Conservation (phyloP, 1,284 basidiomycete species). For the Trichosporon sp. region DNA sequence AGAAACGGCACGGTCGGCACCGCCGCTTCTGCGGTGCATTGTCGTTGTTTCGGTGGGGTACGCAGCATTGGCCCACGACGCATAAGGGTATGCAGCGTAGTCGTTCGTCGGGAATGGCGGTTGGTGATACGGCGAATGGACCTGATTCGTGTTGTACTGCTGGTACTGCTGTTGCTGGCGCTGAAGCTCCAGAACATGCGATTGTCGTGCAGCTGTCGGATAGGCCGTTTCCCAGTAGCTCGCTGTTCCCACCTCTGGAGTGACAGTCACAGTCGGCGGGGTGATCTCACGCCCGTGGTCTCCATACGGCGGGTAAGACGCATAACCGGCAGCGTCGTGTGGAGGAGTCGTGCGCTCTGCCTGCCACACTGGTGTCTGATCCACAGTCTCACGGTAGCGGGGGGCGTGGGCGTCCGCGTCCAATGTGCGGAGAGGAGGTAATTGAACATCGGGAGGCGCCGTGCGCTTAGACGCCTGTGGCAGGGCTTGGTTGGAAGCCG, state of each 20-base stretch:
- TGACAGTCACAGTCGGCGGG: background rate
- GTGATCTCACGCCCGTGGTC: background rate
- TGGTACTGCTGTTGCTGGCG: background rate
- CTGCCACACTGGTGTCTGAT: background rate
- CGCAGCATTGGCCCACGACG: background rate
- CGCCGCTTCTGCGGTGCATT: background rate
- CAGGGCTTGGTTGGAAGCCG: background rate
- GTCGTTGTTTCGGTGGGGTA: background rate
- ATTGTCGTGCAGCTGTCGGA: background rate
- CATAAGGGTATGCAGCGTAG: background rate
- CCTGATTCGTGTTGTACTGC: background rate
- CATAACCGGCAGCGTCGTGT: background rate
- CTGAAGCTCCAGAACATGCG: background rate
- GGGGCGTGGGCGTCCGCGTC: background rate
- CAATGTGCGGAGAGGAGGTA: background rate
- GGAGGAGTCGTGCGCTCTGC: background rate
- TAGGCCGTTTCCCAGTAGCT: background rate
- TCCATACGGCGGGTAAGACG: background rate
- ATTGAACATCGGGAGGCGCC: background rate
- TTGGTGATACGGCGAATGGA: background rate
- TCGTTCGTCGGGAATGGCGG: background rate
- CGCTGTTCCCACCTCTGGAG: background rate
- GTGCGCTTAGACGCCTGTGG: background rate
- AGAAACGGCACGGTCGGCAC: background rate
- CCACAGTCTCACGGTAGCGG: background rate